phyloP scores from a whole-genome alignment of 1,284 basidiomycete species.

The Ustilago trichophora region DNA sequence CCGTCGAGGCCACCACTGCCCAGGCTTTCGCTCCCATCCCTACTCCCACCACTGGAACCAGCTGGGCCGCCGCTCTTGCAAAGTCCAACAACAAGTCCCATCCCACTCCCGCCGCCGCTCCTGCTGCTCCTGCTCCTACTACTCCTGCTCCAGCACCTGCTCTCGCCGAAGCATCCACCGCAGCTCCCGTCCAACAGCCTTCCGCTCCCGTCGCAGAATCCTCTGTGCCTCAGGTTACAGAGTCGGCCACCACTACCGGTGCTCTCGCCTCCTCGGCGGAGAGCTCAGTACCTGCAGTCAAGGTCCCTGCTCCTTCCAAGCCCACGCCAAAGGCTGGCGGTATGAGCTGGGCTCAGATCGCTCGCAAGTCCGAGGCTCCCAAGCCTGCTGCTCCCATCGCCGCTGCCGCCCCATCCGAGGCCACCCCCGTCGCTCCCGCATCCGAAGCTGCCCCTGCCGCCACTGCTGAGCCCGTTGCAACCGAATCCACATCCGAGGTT shows the following conservation, averaged over 20 bases:
- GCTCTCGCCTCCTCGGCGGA: constrained; percentile 37
- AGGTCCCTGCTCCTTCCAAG: constrained; percentile 49
- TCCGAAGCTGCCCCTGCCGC: constrained; percentile 12
- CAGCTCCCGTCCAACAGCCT: too few species aligned
- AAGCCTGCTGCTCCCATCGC: constrained; percentile 35
- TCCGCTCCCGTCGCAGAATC: constrained; percentile 19
- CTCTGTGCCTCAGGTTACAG: constrained; percentile 23
- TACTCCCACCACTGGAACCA: constrained; percentile 47
- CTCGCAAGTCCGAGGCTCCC: constrained; percentile 58
- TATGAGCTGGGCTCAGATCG: constrained; percentile 66
- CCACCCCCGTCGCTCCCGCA: constrained; percentile 5
- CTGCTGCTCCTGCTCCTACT: too few species aligned
- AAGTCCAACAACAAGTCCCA: constrained; percentile 36
- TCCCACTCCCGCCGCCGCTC: constrained; percentile 26
- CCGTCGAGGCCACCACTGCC: constrained; percentile 33
- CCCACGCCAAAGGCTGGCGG: constrained; percentile 28
- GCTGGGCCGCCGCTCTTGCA: constrained; percentile 56
- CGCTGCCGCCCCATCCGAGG: constrained; percentile 12
- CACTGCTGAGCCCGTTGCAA: constrained; percentile 2
- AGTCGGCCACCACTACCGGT: constrained; percentile 35
- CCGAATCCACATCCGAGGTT: constrained; percentile 10
- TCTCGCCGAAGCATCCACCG: constrained; percentile 26
- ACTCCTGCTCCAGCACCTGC: constrained; percentile 34
- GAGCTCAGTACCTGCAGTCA: constrained; percentile 33
- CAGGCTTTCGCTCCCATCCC: constrained; percentile 44